Base-by-base conservation (phyloP, 164 flowering plant species). In the Buxus sempervirens region DNA sequence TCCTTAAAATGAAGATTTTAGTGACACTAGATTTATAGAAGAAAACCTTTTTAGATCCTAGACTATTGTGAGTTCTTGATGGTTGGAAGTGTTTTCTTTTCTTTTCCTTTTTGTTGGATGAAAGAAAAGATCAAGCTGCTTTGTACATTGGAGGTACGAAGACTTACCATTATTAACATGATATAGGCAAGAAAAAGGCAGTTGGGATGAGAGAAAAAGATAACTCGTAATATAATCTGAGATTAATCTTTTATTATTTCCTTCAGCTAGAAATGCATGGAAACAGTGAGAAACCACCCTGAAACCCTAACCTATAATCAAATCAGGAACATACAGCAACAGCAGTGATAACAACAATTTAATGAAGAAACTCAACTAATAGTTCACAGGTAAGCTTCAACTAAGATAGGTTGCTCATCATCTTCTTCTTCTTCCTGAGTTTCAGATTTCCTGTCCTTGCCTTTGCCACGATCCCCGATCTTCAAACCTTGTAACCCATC, bases 401-500 rank as follows among this genome's bases (percentile, higher is more conserved):
- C 68, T 66, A 83, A 72, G 25, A 69, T 71, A n/a, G 80, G 81
- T 9, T 55, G 64, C 9, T 67, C 70, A 4, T 58, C 71, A 23
- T 72, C 73, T n/a, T 48, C 58, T 7, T 71, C 66, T 19, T 75
- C 70, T 9, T 77, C 76, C 6, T 51, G 68, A 9, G 4, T 65
- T 23, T 67, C 65, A 4, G 28, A 66, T 4, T 61, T 70, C 14
- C 62, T 60, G 18, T 45, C 7, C n/a, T n/a, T 41, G 45, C 12
- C 45, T 41, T 41, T 12, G 1, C 55, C 49, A n/a, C 70, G 15
- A 15, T 71, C 79, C n/a, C 70, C 64, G 21, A 75, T 77, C 66
- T 72, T 66, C 75, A 80, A 54, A 10, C 79, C 85, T 22, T 62
- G 48, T 55, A 84, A 70, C 14, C 72, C 82, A 63, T 80, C 88